Conservation (phyloP, 306 rosid genomes). For the Cucumis sativus region DNA sequence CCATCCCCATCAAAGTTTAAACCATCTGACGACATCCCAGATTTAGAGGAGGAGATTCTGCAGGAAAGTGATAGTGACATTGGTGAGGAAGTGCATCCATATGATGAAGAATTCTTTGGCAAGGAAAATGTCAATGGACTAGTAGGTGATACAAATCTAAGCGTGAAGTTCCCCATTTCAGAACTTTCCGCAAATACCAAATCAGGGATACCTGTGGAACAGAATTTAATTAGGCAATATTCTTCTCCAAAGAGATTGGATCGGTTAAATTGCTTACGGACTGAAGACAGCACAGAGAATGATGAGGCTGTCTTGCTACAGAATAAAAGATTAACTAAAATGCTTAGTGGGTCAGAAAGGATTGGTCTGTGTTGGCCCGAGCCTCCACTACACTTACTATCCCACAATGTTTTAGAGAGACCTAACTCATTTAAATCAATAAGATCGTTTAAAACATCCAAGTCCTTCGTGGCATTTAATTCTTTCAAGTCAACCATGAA, state of each 20-base stretch:
- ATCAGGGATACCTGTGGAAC: constrained; percentile 14
- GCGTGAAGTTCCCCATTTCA: constrained; percentile 18
- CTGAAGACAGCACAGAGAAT: constrained; percentile 16
- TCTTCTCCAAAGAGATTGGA: constrained; percentile 47
- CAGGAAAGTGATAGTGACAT: constrained; percentile 66
- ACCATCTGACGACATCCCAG: constrained; percentile 45
- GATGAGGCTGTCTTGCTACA: constrained; percentile 23
- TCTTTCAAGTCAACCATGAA: constrained; percentile 48
- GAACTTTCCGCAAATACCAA: constrained; percentile 25
- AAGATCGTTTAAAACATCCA: constrained; percentile 41
- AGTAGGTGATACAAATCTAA: constrained; percentile 11
- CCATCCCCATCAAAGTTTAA: constrained; percentile 84
- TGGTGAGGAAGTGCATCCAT: constrained; percentile 75
- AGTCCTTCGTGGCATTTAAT: constrained; percentile 33
- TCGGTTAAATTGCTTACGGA: constrained; percentile 52
- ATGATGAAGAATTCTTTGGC: constrained; percentile 35
- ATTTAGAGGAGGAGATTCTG: constrained; percentile 59
- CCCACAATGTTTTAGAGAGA: constrained; percentile 37
- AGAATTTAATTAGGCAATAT: constrained; percentile 28
- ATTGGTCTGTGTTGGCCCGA: constrained; percentile 95
- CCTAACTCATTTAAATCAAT: constrained; percentile 37
- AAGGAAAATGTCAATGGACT: constrained; percentile 16
- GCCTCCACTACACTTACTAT: constrained; percentile 49
- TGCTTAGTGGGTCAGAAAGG: constrained; percentile 68
- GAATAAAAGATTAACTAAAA: constrained; percentile 36